These are phyloP conservation scores for Fusarium haematococcum DNA, from an alignment of 2,329 filamentous ascomycete genomes.

Conservation along the genomic window DNA sequence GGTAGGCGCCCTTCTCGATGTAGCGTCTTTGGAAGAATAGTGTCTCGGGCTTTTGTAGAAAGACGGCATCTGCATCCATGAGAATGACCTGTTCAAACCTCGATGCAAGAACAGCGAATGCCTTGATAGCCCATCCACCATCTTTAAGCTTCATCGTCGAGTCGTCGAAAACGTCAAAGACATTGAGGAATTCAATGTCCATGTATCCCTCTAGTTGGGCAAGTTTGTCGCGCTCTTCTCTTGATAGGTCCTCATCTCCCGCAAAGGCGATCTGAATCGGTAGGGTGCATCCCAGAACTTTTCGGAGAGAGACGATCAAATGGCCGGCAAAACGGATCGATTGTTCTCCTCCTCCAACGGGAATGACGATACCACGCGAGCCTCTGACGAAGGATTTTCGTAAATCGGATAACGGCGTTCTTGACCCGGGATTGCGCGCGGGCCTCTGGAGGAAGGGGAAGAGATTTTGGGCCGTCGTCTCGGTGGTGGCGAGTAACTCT, in stretches of 20 bases:
- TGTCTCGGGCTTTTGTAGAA: slow-evolving; percentile 50
- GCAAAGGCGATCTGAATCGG: slow-evolving; percentile 53
- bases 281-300: slow-evolving; percentile 41
- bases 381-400: slow-evolving; percentile 21
- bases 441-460: slow-evolving; percentile 41
- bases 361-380: slow-evolving; percentile 49
- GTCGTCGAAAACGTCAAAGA: slow-evolving; percentile 49
- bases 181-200: slow-evolving; percentile 47
- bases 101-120: slow-evolving; percentile 52
- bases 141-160: slow-evolving; percentile 42
- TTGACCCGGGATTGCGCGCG: slow-evolving; percentile 1
- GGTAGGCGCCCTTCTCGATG: slow-evolving; percentile 47
- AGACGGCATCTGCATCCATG: slow-evolving; percentile 53
- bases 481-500: not conserved
- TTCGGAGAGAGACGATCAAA: slow-evolving; percentile 46
- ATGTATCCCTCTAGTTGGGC: slow-evolving; percentile 8
- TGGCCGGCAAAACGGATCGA: slow-evolving; percentile 49
- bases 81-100: slow-evolving; percentile 52
- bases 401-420: slow-evolving; percentile 43
- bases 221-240: slow-evolving; percentile 38
- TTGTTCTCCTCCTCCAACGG: slow-evolving; percentile 41
- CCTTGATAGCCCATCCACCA: slow-evolving; percentile 54
- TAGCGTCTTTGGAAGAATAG: slow-evolving; percentile 48
- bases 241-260: slow-evolving; percentile 48
- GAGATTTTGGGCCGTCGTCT: slow-evolving; percentile 26